phyloP scores from a whole-genome alignment of 176 grass and related monocot species.

The Puya raimondii region DNA sequence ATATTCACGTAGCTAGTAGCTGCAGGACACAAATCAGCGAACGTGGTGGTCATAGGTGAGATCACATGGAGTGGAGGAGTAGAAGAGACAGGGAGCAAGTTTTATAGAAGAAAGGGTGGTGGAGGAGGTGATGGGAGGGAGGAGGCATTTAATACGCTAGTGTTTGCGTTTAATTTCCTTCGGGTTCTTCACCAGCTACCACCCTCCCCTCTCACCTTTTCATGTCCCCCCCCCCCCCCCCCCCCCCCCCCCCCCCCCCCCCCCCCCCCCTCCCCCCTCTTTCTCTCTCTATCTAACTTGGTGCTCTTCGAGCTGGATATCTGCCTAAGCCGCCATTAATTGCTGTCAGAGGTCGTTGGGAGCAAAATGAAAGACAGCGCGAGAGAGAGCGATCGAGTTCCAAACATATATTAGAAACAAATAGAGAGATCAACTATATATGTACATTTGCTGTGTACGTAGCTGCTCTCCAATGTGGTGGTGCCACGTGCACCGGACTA shows the following conservation, averaged over 20 bases:
- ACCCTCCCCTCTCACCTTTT: neutral
- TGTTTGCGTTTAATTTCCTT: constrained; percentile 1
- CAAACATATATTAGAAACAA: neutral
- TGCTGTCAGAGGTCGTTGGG: constrained; percentile 59
- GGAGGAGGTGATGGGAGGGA: constrained; percentile 22
- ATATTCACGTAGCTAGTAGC: neutral
- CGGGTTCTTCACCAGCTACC: constrained; percentile 11
- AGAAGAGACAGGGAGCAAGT: neutral
- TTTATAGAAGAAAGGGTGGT: constrained; percentile 12
- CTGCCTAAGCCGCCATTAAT: constrained; percentile 51
- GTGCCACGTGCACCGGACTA: neutral
- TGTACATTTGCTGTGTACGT: neutral
- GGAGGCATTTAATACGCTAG: constrained; percentile 35
- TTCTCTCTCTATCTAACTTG: constrained; percentile 4
- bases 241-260: neutral
- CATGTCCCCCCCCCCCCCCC: neutral
- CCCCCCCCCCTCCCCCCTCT: constrained; percentile 3
- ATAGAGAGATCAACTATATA: neutral
- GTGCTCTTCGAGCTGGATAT: constrained; percentile 6
- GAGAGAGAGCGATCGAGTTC: neutral
- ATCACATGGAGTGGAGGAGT: constrained; percentile 6
- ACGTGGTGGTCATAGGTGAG: neutral
- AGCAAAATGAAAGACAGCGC: neutral
- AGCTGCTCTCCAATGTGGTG: neutral
- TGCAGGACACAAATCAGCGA: constrained; percentile 8